Percentiles rank a stretch among this genome's conserved stretches.
These are phyloP conservation scores for Trypanosoma conorhini DNA, from an alignment of 208 protist species.

Conservation along the genomic window DNA sequence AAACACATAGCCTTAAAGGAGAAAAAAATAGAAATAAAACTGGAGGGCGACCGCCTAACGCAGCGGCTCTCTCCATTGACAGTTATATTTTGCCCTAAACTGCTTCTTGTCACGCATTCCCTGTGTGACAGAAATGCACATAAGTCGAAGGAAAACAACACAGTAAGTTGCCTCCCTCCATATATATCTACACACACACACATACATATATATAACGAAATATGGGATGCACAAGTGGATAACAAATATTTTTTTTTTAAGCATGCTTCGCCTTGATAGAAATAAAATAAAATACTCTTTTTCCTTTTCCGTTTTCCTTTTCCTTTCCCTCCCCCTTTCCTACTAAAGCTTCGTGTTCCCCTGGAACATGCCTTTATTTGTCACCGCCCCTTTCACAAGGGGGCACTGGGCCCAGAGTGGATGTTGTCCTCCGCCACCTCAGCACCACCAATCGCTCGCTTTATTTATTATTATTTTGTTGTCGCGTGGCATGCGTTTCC, in stretches of 20 bases:
- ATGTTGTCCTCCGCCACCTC: too few species aligned
- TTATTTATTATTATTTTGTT: constrained; percentile 24
- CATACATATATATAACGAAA: constrained; percentile 14
- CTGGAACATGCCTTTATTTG: not conserved
- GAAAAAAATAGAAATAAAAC: constrained; percentile 10
- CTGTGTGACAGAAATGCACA: constrained; percentile 8
- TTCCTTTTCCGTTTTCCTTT: constrained; percentile 10
- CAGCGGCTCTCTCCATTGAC: too few species aligned
- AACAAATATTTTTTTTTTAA: too few species aligned
- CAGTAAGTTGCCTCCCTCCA: not conserved
- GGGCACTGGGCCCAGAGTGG: not conserved
- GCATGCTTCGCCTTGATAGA: too few species aligned
- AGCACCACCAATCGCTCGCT: too few species aligned
- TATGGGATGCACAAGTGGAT: too few species aligned
- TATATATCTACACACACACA: not conserved
- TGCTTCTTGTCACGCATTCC: too few species aligned
- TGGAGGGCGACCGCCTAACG: too few species aligned
- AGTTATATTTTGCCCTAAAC: too few species aligned
- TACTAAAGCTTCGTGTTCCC: not conserved
- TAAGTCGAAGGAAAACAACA: too few species aligned
- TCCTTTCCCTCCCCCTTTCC: not conserved
- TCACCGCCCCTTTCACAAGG: not conserved
- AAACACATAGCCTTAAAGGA: constrained; percentile 3
- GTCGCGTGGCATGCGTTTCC: not conserved
- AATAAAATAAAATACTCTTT: constrained; percentile 19